These are phyloP conservation scores for Penicillium nucicola DNA, from an alignment of 495 filamentous ascomycete genomes.

Conservation along the genomic window DNA sequence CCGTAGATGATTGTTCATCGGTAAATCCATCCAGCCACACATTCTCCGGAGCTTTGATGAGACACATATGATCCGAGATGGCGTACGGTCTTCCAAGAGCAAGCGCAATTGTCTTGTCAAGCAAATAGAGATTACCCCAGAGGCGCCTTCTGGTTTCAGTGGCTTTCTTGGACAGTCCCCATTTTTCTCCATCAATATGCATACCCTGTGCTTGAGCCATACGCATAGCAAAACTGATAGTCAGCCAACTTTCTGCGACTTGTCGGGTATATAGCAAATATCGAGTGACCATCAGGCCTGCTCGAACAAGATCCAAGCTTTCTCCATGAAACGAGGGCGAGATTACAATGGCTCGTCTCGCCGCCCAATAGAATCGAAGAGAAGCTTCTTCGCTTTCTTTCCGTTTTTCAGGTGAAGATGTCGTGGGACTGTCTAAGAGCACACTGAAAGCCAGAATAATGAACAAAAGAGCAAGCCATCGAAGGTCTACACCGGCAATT, in stretches of 20 bases:
- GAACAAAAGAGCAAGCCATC: constrained; percentile 14
- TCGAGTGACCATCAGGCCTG: constrained; percentile 15
- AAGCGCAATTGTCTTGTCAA: constrained; percentile 15
- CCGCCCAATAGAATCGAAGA: constrained; percentile 14
- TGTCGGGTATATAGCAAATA: constrained; percentile 14
- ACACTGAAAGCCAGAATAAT: constrained; percentile 15
- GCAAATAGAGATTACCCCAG: constrained; percentile 14
- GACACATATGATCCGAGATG: constrained; percentile 17
- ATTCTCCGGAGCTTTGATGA: constrained; percentile 12
- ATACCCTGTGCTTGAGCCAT: constrained; percentile 17
- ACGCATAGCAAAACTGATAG: constrained; percentile 15
- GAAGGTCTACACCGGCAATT: constrained; percentile 13
- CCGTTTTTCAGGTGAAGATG: constrained; percentile 8
- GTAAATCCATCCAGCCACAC: constrained; percentile 13
- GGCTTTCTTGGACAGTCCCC: constrained; percentile 11
- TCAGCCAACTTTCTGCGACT: constrained; percentile 14
- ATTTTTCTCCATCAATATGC: constrained; percentile 18
- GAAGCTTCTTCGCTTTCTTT: constrained; percentile 17
- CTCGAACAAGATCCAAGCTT: constrained; percentile 15
- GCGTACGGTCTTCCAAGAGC: constrained; percentile 16
- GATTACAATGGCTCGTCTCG: constrained; percentile 15
- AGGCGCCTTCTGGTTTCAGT: constrained; percentile 10
- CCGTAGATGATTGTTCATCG: constrained; percentile 9
- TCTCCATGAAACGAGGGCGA: constrained; percentile 17
- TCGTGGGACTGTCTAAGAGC: constrained; percentile 6